Conservation (phyloP, 495 filamentous ascomycete genomes). For the Pseudevernia furfuracea region DNA sequence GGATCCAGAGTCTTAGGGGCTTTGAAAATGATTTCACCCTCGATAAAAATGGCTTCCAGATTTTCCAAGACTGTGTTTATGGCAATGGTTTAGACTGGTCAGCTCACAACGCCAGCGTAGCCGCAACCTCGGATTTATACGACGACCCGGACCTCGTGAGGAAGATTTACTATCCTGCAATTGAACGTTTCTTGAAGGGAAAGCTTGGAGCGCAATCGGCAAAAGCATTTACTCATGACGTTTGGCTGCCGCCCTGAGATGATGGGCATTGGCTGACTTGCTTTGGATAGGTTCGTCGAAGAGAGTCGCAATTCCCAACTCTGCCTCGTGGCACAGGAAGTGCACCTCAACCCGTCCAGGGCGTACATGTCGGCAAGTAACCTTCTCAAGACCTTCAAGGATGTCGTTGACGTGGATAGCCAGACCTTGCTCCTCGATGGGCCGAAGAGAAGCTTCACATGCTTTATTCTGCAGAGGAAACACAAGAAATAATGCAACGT, state of each 20-base stretch:
- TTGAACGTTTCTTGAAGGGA: neutral
- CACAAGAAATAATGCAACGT: neutral
- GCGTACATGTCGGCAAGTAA: slow-evolving; percentile 1
- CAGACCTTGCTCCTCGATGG: slow-evolving; percentile 7
- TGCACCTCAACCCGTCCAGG: neutral
- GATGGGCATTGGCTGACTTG: neutral
- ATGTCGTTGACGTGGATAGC: neutral
- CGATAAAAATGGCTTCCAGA: slow-evolving; percentile 8
- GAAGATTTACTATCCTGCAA: slow-evolving; percentile 3
- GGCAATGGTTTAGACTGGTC: neutral
- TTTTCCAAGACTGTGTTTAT: neutral
- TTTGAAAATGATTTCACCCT: slow-evolving; percentile 1
- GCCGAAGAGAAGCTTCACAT: slow-evolving; percentile 3
- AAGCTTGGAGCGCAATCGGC: neutral
- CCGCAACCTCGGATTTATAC: neutral
- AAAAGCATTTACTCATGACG: slow-evolving; percentile 5
- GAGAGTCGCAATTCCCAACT: neutral
- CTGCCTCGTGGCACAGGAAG: neutral
- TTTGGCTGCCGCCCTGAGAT: neutral
- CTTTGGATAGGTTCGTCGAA: neutral
- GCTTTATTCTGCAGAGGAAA: neutral
- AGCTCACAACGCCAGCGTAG: neutral
- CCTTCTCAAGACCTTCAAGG: neutral
- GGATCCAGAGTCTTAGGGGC: neutral
- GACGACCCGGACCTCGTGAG: slow-evolving; percentile 6